These are phyloP conservation scores for Macrophomina phaseolina DNA, from an alignment of 2,329 filamentous ascomycete species.

Conservation along the genomic window DNA sequence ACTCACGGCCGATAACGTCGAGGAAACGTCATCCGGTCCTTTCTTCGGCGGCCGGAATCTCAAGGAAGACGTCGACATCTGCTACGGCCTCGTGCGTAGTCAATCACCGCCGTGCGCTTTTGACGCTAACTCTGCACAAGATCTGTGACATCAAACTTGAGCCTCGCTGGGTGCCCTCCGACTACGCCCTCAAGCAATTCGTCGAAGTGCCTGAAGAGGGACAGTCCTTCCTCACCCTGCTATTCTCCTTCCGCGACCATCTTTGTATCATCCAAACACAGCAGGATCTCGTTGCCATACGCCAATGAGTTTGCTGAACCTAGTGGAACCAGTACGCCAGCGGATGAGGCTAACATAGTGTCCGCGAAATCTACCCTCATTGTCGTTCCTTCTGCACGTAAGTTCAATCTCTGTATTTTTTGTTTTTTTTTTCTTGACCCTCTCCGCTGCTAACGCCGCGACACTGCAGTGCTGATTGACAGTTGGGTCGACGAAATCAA, in stretches of 20 bases:
- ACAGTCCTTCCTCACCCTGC: not conserved
- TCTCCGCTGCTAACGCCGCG: conserved; percentile 29
- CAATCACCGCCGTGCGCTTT: too few relatives aligned
- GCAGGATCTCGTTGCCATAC: not conserved
- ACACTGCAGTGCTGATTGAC: not conserved
- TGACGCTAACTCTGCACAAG: not conserved
- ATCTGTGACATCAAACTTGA: not conserved
- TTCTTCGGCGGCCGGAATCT: not conserved
- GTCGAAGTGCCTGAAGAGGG: not conserved
- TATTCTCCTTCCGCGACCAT: not conserved
- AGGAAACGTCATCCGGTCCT: not conserved
- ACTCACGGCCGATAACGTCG: not conserved
- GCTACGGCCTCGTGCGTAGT: not conserved
- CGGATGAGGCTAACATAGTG: conserved; percentile 17
- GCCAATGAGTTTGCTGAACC: not conserved
- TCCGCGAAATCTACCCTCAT: conserved; percentile 33
- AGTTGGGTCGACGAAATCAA: conserved; percentile 40
- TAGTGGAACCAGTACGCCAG: not conserved
- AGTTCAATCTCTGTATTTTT: not conserved
- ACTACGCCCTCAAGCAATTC: not conserved
- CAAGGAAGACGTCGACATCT: not conserved
- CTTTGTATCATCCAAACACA: not conserved
- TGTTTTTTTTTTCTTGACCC: not conserved
- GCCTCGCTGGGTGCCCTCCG: not conserved
- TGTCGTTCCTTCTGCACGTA: conserved; percentile 39